Evolutionary conservation across 768 basidiomycete species (phyloP).

Genomic region (Tulasnella sp.): DNA sequence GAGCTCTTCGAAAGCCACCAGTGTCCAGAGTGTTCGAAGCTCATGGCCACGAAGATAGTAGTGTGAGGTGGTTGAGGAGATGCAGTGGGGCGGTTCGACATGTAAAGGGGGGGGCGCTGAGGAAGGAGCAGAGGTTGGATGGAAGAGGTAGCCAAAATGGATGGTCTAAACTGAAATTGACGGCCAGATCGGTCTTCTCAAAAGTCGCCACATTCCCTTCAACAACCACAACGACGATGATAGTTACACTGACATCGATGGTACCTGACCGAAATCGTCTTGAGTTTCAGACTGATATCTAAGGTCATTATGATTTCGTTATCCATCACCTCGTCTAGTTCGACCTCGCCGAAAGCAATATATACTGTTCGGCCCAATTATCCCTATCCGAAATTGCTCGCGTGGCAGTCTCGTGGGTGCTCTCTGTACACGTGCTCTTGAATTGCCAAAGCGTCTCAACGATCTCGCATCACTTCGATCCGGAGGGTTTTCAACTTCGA

Average conservation of each 20-base stretch:
- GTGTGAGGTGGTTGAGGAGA: too few relatives aligned
- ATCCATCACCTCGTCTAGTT: background rate
- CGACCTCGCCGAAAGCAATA: too few relatives aligned
- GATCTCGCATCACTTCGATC: too few relatives aligned
- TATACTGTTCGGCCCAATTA: too few relatives aligned
- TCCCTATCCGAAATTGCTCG: too few relatives aligned
- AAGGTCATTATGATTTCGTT: background rate
- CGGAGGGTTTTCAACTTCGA: too few relatives aligned
- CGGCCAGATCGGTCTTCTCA: constrained; percentile 16
- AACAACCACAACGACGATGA: background rate
- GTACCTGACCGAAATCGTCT: background rate
- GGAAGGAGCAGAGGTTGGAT: too few relatives aligned
- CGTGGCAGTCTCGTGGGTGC: too few relatives aligned
- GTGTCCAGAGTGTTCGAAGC: background rate
- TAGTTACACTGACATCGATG: background rate
- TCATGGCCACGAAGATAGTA: background rate
- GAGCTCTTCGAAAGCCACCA: constrained; percentile 77
- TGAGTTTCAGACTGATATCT: background rate
- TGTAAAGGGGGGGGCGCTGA: background rate
- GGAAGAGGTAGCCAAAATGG: too few relatives aligned
- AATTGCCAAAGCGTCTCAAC: too few relatives aligned
- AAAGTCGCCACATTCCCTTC: background rate
- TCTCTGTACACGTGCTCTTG: too few relatives aligned
- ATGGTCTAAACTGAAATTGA: background rate
- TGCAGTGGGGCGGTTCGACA: too few relatives aligned